A percentile compares a stretch with the other conserved stretches of the same genome.
phyloP scores from a whole-genome alignment of 495 filamentous ascomycete genomes.

The Corynascus novoguineensis region DNA sequence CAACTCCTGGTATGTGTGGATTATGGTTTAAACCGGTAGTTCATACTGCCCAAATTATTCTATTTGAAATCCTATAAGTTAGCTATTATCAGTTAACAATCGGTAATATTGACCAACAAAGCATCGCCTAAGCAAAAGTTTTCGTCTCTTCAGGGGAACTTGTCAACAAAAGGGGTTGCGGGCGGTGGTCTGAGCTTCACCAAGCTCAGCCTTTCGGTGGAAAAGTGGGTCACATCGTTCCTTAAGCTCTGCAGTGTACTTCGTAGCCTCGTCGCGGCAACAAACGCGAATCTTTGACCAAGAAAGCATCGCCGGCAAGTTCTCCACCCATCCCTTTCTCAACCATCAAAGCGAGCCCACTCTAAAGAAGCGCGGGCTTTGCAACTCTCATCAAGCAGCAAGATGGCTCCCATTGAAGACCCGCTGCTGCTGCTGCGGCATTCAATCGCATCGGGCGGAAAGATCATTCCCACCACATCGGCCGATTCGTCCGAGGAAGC shows the following conservation, averaged over 20 bases:
- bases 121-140: no score
- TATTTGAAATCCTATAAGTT: no score
- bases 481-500: conserved; percentile 44
- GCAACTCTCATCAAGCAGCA: background rate
- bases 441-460: conserved; percentile 60
- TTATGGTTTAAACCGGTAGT: no score
- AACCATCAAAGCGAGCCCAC: background rate
- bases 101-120: no score
- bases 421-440: conserved; percentile 74
- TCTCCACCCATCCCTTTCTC: background rate
- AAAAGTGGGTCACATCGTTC: conserved; percentile 4
- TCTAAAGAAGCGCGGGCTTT: background rate
- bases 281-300: background rate
- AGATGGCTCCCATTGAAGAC: conserved; percentile 49
- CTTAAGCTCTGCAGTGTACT: background rate
- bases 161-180: background rate
- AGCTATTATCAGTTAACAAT: no score
- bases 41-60: no score
- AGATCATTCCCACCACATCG: conserved; percentile 64
- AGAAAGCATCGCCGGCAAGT: background rate
- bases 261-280: conserved; percentile 9
- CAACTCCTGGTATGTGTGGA: no score
- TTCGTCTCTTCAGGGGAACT: background rate
- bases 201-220: background rate
- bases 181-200: background rate